Base-by-base conservation (phyloP, 169 alveolate species). In the Condylostoma magnum region DNA sequence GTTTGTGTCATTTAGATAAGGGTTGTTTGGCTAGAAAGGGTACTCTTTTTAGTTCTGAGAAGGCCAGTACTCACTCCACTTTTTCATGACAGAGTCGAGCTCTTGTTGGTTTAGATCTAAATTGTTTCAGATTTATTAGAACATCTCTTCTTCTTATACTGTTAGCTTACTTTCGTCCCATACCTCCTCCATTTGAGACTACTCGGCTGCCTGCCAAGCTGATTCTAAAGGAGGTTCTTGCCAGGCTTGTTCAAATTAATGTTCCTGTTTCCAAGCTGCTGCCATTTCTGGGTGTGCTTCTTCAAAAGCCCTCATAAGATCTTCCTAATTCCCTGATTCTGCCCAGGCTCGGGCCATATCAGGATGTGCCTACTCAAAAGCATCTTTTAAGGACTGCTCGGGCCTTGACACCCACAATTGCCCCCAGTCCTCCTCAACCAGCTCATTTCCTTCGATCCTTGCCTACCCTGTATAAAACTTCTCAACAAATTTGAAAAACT, bases 21-120 rank as follows among this genome's bases (percentile, higher is more conserved):
- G 80, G 52, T 86, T 86, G 12, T 71, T 50, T 15, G 56, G 65
- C 4, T 58, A 63, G 54, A 83, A 86, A 2, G 37, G 41, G 30
- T 83, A 80, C 6, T 69, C 50, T 27, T n/a, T 18, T 34, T 58
- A 12, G 12, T 33, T 22, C 36, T n/a, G n/a, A n/a, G 15, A n/a
- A 10, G 18, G 22, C 71, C 71, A 60, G 12, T 52, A 52, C 43
- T 33, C n/a, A 8, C 34, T 55, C 71, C 71, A 60, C 18, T 41
- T 12, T 41, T 8, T 18, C 10, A 60, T 6, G 25, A 38, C 25
- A 10, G n/a, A 25, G n/a, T 51, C n/a, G 25, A 20, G 25, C 25
- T 51, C 60, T n/a, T n/a, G 36, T 1, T 51, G 15, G 2, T 15
- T 25, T 25, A 18, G 15, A n/a, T n/a, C n/a, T n/a, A n/a, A n/a